Base-by-base conservation (phyloP, 1,284 basidiomycete genomes). In the Stygiomarasmius scandens region DNA sequence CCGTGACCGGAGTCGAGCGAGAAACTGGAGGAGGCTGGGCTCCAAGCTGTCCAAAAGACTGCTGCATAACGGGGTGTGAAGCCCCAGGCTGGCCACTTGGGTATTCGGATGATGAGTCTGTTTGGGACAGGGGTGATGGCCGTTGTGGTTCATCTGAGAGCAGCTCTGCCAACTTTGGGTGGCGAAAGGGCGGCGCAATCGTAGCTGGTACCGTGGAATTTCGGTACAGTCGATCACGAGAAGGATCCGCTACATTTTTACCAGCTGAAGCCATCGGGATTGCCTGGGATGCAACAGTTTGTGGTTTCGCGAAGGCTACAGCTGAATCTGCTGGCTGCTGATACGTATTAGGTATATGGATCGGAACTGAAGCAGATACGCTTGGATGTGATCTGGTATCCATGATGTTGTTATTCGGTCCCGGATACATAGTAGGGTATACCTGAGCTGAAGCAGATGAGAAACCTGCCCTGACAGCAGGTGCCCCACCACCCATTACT, bases 101-200 rank as follows among this genome's bases (percentile, higher is more conserved):
- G 29, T 12, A 32, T 32, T 32, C 38, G 4, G 38, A 41, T 16
- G 38, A 5, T 41, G n/a, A 6, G n/a, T 19, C 38, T 41, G 38
- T n/a, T 9, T 41, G 38, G 16, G 38, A 12, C 5, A 16, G 16
- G 16, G 16, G 38, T 5, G 16, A 19, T 4, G 38, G 38, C 16
- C 38, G 38, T 41, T 41, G 38, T 16, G 38, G 38, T 12, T 52
- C 41, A 49, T 58, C 54, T 20, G 71, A 74, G 34, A 75, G 61
- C 6, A 76, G 60, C 58, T 76, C 73, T 29, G 71, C 72, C 27
- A 75, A 54, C 61, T 64, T 62, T n/a, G 71, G 69, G 58, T 75
- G 69, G 12, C 67, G 67, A 45, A 73, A 69, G 10, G 64, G 55
- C 34, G 46, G 34, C 14, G 58, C 47, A 23, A 52, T 59, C 6